Base-by-base conservation (phyloP, 2,329 filamentous ascomycete species). In the Botrytis medusae region DNA sequence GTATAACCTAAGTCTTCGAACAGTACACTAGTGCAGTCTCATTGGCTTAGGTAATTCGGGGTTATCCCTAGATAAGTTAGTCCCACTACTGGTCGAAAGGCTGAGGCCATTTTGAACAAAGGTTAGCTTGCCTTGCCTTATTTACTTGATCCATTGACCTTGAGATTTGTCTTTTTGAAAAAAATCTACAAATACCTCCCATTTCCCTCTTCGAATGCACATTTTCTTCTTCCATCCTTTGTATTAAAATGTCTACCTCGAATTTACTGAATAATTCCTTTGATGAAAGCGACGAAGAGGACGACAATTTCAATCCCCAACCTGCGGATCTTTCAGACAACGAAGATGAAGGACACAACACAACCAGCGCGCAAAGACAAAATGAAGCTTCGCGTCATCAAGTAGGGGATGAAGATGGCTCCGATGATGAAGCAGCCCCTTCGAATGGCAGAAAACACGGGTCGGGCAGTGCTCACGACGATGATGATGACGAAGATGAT, bases 241-340 rank as follows among this genome's bases (percentile, higher is more conserved):
- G 22, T 57, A 64, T 57, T 74, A 77, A 69, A 57, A 80, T 80
- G 79, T 77, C 78, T 48, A 79, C 76, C 37, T 72, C 78, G 25
- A 77, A 78, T 74, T 73, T 79, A 46, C 69, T 77, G n/a, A 77
- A 74, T 65, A 72, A 74, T 42, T 74, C 78, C 48, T 80, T 80
- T 73, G 79, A 89, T 79, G 89, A 91, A 75, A 91, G 88, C 74
- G 92, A 93, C 72, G 91, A 92, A 62, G 93, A 96, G 69, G 94
- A 97, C 78, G 91, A 93, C 74, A 92, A 95, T 82, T 97, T 98
- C 87, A 97, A 97, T 82, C 95, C 94, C 69, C 89, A 87, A 67
- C 91, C 92, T 32, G 91, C 71, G 63, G 71, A 72, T 68, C 71
- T 89, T 48, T 96, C 93, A 4, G 93, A 95, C 77, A 90, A 90